A percentile compares a stretch with the other conserved stretches of the same genome.
phyloP scores from a whole-genome alignment of 208 protist species.

The Porcisia hertigi region DNA sequence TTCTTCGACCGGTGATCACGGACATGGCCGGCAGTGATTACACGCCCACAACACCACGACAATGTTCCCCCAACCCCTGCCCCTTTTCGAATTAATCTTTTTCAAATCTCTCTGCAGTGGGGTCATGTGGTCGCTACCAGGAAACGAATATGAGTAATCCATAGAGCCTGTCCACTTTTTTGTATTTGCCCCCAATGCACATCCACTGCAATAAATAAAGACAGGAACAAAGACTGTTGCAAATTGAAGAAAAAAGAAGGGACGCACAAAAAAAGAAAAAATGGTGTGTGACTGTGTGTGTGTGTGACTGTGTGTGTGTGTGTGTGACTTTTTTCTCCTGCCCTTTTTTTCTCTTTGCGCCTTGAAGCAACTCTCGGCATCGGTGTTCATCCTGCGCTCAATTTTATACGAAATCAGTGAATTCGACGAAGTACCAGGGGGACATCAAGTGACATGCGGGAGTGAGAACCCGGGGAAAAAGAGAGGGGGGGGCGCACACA shows the following conservation, averaged over 20 bases:
- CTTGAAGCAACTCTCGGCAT: background rate
- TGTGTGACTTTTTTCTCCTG: background rate
- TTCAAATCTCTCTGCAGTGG: background rate
- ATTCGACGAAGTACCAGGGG: background rate
- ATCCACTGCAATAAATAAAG: no score
- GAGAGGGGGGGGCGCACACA: background rate
- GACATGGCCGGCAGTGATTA: background rate
- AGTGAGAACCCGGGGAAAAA: background rate
- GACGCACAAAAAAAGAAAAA: background rate
- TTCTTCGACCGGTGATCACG: background rate
- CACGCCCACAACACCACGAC: background rate
- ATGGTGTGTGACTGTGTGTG: no score
- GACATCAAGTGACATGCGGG: no score
- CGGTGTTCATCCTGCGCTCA: background rate
- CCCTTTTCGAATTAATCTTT: background rate
- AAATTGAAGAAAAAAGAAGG: background rate
- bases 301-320: no score
- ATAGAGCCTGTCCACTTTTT: no score
- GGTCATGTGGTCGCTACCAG: no score
- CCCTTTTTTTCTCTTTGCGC: background rate
- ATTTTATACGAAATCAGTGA: background rate
- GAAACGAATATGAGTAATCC: no score
- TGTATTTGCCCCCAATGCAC: no score
- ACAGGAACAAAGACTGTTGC: no score
- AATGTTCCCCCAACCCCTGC: background rate